Percentiles rank a stretch among this genome's conserved stretches.
phyloP scores from a whole-genome alignment of 495 filamentous ascomycete genomes.

The Echria macrotheca region DNA sequence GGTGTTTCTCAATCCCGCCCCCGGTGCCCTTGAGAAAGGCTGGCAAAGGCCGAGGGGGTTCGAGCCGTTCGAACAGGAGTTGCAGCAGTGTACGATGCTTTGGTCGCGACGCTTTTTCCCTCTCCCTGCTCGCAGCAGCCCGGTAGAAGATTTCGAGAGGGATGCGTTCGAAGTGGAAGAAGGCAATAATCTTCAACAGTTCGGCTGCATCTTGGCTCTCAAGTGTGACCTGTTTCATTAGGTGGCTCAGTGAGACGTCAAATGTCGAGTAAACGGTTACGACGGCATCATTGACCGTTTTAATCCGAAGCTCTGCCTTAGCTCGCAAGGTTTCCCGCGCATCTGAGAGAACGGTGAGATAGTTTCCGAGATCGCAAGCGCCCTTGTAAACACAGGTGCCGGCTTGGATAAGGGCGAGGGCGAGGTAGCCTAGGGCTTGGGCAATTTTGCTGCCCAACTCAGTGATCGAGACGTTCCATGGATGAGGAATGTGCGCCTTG shows the following conservation, averaged over 20 bases:
- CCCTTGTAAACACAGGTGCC: slow-evolving; percentile 8
- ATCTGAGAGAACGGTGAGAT: slow-evolving; percentile 5
- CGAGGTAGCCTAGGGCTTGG: slow-evolving; percentile 7
- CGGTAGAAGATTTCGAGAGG: slow-evolving; percentile 5
- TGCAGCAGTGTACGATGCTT: neutral
- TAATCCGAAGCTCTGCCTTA: neutral
- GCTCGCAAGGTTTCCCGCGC: neutral
- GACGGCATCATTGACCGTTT: neutral
- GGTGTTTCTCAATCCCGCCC: neutral
- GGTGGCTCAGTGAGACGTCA: slow-evolving; percentile 3
- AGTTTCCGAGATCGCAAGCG: slow-evolving; percentile 7
- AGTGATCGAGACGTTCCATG: neutral
- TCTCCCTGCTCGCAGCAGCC: neutral
- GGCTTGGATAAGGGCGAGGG: slow-evolving; percentile 8
- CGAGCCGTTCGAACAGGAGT: neutral
- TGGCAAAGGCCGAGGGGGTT: neutral
- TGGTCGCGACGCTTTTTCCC: neutral
- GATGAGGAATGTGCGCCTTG: slow-evolving; percentile 5
- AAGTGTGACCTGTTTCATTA: neutral
- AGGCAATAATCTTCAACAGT: slow-evolving; percentile 5
- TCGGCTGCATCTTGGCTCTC: slow-evolving; percentile 1
- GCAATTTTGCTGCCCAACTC: neutral
- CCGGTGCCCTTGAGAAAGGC: neutral
- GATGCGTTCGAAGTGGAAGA: slow-evolving; percentile 9
- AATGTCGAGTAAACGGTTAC: slow-evolving; percentile 7